A percentile compares a stretch with the other conserved stretches of the same genome.
phyloP scores from a whole-genome alignment of 1,139 yeast species.

The Pichia sorboxylosa region DNA sequence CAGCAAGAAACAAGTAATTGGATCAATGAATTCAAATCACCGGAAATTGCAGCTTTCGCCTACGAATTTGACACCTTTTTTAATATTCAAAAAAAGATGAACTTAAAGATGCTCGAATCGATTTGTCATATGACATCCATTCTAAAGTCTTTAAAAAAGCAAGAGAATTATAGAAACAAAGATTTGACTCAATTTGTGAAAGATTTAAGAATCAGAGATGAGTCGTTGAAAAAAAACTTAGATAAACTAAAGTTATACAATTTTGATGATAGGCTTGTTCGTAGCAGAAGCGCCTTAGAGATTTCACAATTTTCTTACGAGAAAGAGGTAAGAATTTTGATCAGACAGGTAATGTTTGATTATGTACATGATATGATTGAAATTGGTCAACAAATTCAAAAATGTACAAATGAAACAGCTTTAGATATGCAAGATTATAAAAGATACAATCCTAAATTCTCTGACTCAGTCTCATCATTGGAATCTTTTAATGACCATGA shows the following conservation, averaged over 20 bases:
- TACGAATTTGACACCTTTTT: conserved; percentile 6
- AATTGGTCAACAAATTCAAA: neutral
- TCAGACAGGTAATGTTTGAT: conserved; percentile 7
- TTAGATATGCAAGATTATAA: conserved; percentile 5
- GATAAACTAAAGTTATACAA: conserved; percentile 5
- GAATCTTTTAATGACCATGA: neutral
- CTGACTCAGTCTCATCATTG: neutral
- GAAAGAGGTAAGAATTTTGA: conserved; percentile 2
- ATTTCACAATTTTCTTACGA: conserved; percentile 5
- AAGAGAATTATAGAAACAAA: conserved; percentile 4
- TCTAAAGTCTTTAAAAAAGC: neutral
- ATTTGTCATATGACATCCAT: conserved; percentile 3
- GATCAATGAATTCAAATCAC: conserved; percentile 6
- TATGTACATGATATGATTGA: conserved; percentile 2
- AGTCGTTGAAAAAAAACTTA: conserved; percentile 1
- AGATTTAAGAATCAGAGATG: conserved; percentile 3
- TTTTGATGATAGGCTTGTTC: neutral
- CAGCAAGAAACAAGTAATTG: conserved; percentile 2
- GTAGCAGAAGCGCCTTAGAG: conserved; percentile 1
- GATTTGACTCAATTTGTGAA: conserved; percentile 2
- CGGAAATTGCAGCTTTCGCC: conserved; percentile 4
- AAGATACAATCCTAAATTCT: neutral
- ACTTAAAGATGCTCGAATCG: conserved; percentile 2
- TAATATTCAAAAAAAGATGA: conserved; percentile 3
- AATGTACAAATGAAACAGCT: neutral